Evolutionary conservation across 1,139 yeast genomes (phyloP), one percentile per base, ranked within the genome.

Genomic region (Taphrina betulina): DNA sequence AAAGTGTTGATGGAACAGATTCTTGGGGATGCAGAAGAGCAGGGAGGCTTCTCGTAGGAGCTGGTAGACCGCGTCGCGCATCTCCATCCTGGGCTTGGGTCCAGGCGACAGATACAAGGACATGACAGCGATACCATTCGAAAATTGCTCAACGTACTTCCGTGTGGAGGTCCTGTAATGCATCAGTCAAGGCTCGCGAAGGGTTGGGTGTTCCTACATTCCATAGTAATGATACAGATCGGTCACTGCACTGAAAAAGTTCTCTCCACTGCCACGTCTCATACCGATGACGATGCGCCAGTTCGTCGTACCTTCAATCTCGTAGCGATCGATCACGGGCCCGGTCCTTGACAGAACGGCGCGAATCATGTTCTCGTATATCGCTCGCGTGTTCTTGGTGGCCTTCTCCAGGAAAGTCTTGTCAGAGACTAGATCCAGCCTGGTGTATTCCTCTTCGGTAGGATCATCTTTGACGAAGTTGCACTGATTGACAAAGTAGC

Each of bases 1-100:
- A 68, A 90, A 90, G 60, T 83, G 77, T 55, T 78, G 76, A 65
- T 83, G 85, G 76, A 90, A 90, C 65, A 79, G 78, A 67, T 88
- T 87, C 71, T 85, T 85, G 44, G 98, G 98, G 63, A 92, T 80
- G 66, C 96, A 87, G 72, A 86, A 92, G 64, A 92, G 76, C 66
- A 92, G 78, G 4, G 96, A 88, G 38, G 96, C 95, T 72, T 92
- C 98, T 73, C 88, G 89, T 67, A 87, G 85, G 62, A 92, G 86
- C 74, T 92, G 98, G 71, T 83, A 84, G 62, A 90, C 83, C 28
- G 95, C 83, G 65, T 85, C 78, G 66, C 85, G 90, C 63, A 74
- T 72, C 16, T 76, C 66, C 76, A 79, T 64, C 14, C 19, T 23
- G 35, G 33, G 24, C 20, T 50, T 60, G 68, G 69, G 58, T 68